Evolutionary conservation across 805 yeast genomes (phyloP), one percentile per base, ranked within the genome.

Genomic region (Candida nitratophila): DNA sequence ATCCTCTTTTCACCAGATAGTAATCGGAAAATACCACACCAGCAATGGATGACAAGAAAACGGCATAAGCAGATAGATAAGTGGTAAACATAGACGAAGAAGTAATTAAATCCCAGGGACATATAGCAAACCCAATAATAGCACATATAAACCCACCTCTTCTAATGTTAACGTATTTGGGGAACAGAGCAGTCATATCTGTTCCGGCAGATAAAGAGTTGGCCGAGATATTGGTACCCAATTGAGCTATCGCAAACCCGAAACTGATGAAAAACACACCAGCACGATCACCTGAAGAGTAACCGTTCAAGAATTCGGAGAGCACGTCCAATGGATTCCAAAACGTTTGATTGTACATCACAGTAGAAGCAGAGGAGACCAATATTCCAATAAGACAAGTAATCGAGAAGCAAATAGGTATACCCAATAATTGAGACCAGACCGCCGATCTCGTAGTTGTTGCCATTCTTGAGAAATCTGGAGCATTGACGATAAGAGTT

Each of bases 271-370:
- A 70, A 59, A 86, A 86, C 9, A 82, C 93, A 52, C 95, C 95
- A 17, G 83, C 89, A 49, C 95, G 71, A 47, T 81, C 76, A 22
- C 90, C 83, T 30, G 71, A 66, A 1, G 73, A 44, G 5, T 76
- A 30, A 41, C 76, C 77, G 20, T 7, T 14, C 52, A 88, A 73
- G 55, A 83, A 86, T 41, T 75, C 66, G 15, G 73, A 72, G 52
- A 88, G 68, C 4, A 86, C 85, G 51, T 85, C 95, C 44, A 87
- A 66, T 8, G 96, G 96, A 42, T 83, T 76, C 96, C 96, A 88
- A 59, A 74, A 76, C 27, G 86, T 74, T 50, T 73, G 77, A 22
- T 84, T 86, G 59, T 79, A 86, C 53, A 86, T 58, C 4, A 71
- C 61, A 37, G 79, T 69, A 3, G 93, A 82, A 1, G 96, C 86